A percentile compares a stretch with the other conserved stretches of the same genome.
Evolutionary conservation across 2,329 filamentous ascomycete species (phyloP).

Genomic region (Moelleriella libera): DNA sequence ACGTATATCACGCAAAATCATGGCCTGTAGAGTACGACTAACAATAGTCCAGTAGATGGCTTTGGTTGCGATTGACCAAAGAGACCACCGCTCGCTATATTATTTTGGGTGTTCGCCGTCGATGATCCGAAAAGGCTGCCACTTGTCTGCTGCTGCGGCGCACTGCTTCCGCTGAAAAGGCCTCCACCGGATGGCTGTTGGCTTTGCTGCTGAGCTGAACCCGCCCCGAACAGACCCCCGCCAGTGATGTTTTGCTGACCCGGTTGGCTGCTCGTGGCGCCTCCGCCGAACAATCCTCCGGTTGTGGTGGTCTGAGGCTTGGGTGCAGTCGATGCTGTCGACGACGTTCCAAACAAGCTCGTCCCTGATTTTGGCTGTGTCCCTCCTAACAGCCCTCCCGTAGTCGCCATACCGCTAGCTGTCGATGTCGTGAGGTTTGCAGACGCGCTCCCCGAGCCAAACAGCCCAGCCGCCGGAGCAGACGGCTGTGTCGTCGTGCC

Average conservation of each 20-base stretch:
- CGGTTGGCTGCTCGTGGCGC: slow-evolving; percentile 8
- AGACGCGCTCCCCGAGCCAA: slow-evolving; percentile 16
- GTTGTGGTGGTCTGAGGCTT: slow-evolving; percentile 6
- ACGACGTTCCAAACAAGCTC: slow-evolving; percentile 16
- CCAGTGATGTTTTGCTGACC: slow-evolving; percentile 1
- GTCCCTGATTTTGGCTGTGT: slow-evolving; percentile 12
- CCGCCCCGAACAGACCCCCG: slow-evolving; percentile 3
- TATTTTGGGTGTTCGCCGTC: slow-evolving; percentile 6
- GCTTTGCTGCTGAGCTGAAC: slow-evolving; percentile 11
- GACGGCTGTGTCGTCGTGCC: slow-evolving; percentile 16
- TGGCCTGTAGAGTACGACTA: slow-evolving; percentile 4
- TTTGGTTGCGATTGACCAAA: slow-evolving; percentile 21
- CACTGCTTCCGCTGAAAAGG: slow-evolving; percentile 16
- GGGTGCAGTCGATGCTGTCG: slow-evolving; percentile 10
- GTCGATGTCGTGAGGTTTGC: slow-evolving; percentile 13
- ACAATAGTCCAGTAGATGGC: slow-evolving; percentile 18
- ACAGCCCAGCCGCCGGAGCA: slow-evolving; percentile 20
- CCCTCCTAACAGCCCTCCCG: slow-evolving; percentile 21
- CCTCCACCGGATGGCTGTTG: slow-evolving; percentile 11
- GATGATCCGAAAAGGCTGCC: slow-evolving; percentile 16
- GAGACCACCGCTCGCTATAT: slow-evolving; percentile 9
- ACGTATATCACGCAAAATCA: background rate
- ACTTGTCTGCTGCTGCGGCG: slow-evolving; percentile 12
- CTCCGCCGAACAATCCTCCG: slow-evolving; percentile 13
- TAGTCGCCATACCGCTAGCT: slow-evolving; percentile 19